A percentile compares a stretch with the other conserved stretches of the same genome.
phyloP scores from a whole-genome alignment of 768 basidiomycete species.

The Boletus rex-veris region DNA sequence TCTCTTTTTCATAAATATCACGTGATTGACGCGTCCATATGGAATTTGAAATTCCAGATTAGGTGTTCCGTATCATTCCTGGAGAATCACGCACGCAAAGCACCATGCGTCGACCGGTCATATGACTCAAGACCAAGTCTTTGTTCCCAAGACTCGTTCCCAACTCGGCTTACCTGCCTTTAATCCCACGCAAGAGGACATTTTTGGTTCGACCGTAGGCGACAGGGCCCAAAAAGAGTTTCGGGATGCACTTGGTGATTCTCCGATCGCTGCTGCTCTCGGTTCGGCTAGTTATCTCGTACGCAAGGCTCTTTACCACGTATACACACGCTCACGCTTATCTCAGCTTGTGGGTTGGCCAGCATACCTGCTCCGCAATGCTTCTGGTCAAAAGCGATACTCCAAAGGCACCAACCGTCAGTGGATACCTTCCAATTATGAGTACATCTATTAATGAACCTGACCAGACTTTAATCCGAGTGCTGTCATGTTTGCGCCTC shows the following conservation, averaged over 20 bases:
- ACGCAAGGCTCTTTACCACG: conserved; percentile 6
- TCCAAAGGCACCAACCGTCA: conserved; percentile 75
- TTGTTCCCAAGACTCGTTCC: conserved; percentile 87
- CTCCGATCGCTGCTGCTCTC: conserved; percentile 68
- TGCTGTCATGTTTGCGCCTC: conserved; percentile 79
- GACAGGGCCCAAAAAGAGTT: conserved; percentile 69
- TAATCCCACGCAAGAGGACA: conserved; percentile 64
- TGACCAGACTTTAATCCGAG: conserved; percentile 68
- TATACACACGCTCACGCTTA: conserved; percentile 1
- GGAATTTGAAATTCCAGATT: conserved; percentile 47
- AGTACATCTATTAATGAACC: not conserved
- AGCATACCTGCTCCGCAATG: conserved; percentile 75
- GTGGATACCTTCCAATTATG: conserved; percentile 24
- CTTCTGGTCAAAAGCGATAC: conserved; percentile 82
- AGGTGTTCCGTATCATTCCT: conserved; percentile 95
- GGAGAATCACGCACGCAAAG: conserved; percentile 91
- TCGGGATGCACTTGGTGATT: conserved; percentile 87
- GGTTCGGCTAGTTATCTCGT: conserved; percentile 60
- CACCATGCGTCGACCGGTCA: conserved; percentile 95
- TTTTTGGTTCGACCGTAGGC: conserved; percentile 59
- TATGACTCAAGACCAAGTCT: conserved; percentile 94
- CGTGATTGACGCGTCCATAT: conserved; percentile 16
- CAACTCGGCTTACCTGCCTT: conserved; percentile 61
- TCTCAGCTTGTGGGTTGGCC: conserved; percentile 79
- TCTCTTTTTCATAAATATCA: conserved; percentile 6